Evolutionary conservation across 768 basidiomycete species (phyloP).

Genomic region (Lactarius sanguifluus): DNA sequence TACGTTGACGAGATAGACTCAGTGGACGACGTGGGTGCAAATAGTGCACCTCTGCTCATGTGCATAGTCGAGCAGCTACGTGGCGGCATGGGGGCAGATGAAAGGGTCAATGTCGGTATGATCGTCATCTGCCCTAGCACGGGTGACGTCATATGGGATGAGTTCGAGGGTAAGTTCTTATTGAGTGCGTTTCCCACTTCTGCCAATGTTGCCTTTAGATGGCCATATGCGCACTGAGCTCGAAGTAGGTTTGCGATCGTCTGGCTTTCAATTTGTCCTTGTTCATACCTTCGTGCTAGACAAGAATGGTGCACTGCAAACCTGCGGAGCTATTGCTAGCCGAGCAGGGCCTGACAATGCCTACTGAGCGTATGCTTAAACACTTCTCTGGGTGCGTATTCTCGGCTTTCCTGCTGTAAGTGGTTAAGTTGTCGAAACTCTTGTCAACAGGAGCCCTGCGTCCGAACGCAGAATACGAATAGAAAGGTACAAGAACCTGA

Average conservation of each 20-base stretch:
- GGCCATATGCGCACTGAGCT: constrained; percentile 84
- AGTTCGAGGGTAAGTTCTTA: constrained; percentile 64
- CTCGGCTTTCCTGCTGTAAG: neutral
- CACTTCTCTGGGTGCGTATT: constrained; percentile 62
- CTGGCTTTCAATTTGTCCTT: neutral
- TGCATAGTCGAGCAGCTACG: constrained; percentile 62
- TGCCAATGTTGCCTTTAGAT: constrained; percentile 46
- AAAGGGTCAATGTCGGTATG: constrained; percentile 59
- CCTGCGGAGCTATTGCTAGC: constrained; percentile 82
- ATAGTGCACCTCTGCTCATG: constrained; percentile 68
- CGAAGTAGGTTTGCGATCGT: constrained; percentile 50
- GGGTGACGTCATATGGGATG: constrained; percentile 92
- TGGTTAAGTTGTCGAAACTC: neutral
- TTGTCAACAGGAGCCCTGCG: constrained; percentile 29
- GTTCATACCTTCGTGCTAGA: constrained; percentile 46
- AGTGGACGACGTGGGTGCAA: constrained; percentile 55
- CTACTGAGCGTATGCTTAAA: constrained; percentile 72
- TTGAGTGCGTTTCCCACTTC: constrained; percentile 1
- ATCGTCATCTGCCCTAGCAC: constrained; percentile 82
- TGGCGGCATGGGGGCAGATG: constrained; percentile 45
- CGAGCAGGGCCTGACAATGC: constrained; percentile 54
- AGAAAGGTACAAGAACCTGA: constrained; percentile 56
- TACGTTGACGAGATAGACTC: constrained; percentile 82
- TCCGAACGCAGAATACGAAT: constrained; percentile 50
- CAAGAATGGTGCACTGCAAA: constrained; percentile 78